Percentiles rank a stretch among this genome's conserved stretches.
Conservation (phyloP, 768 basidiomycete species). For the Tulasnella sp. region DNA sequence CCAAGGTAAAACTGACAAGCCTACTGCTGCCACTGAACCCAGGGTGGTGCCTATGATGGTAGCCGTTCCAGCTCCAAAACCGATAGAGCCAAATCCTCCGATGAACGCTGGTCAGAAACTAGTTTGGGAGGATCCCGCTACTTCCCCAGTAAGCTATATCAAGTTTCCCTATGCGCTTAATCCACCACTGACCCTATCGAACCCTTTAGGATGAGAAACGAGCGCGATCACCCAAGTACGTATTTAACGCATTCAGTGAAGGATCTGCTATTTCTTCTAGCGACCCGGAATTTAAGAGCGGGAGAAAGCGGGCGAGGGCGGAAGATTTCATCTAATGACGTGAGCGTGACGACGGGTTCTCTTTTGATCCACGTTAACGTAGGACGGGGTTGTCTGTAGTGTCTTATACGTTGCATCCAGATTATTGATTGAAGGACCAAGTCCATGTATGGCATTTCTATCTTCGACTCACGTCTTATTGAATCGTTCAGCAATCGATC, state of each 20-base stretch:
- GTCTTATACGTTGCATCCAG: too few species aligned
- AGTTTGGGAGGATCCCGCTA: constrained; percentile 65
- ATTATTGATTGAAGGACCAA: too few species aligned
- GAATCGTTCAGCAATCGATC: too few species aligned
- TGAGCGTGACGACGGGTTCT: too few species aligned
- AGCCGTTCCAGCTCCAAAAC: constrained; percentile 36
- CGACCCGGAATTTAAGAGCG: constrained; percentile 46
- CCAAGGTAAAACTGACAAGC: not conserved
- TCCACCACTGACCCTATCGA: not conserved
- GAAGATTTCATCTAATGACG: constrained; percentile 50
- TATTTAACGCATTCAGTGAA: constrained; percentile 40
- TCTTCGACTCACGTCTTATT: too few species aligned
- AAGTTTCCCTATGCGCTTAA: not conserved
- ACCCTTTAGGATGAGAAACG: constrained; percentile 61
- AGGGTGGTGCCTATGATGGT: constrained; percentile 19
- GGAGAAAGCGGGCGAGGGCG: constrained; percentile 74
- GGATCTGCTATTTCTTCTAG: constrained; percentile 22
- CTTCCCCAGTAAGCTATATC: constrained; percentile 49
- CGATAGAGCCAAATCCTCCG: constrained; percentile 52
- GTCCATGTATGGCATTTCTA: too few species aligned
- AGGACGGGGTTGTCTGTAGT: too few species aligned
- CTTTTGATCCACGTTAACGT: too few species aligned
- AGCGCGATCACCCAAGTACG: constrained; percentile 40
- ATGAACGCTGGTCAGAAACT: constrained; percentile 66
- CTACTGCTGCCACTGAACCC: not conserved